Conservation (phyloP, 805 yeast genomes). For the Tetrapisispora namnaoensis region DNA sequence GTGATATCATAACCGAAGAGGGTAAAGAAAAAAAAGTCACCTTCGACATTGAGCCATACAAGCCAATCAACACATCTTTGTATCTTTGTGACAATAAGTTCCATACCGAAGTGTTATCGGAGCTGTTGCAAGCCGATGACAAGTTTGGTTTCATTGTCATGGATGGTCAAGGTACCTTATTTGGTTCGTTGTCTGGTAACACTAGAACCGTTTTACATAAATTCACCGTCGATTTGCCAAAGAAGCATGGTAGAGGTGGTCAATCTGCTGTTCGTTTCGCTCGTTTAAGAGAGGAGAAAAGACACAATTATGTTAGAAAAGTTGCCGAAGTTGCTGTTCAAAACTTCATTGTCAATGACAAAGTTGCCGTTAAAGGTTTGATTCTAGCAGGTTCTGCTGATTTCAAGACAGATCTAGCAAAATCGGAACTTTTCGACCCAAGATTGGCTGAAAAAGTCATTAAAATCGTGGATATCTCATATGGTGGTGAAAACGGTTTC, state of each 20-base stretch:
- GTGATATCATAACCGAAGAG: slow-evolving; percentile 94
- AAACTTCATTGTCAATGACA: slow-evolving; percentile 89
- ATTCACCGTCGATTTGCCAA: slow-evolving; percentile 94
- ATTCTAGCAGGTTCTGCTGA: slow-evolving; percentile 99
- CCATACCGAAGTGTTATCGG: slow-evolving; percentile 94
- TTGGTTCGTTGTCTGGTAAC: slow-evolving; percentile 93
- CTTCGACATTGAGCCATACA: slow-evolving; percentile 97
- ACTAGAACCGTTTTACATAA: slow-evolving; percentile 94
- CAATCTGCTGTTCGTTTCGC: slow-evolving; percentile 99
- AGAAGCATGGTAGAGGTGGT: slow-evolving; percentile 99
- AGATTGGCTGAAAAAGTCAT: slow-evolving; percentile 82
- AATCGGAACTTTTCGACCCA: slow-evolving; percentile 85
- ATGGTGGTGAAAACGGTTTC: slow-evolving; percentile 99
- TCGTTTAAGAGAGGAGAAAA: slow-evolving; percentile 96
- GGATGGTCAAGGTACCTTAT: slow-evolving; percentile 99
- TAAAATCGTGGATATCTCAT: slow-evolving; percentile 91
- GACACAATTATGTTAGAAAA: slow-evolving; percentile 96
- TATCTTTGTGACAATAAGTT: slow-evolving; percentile 96
- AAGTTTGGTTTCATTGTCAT: slow-evolving; percentile 94
- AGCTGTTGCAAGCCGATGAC: slow-evolving; percentile 89
- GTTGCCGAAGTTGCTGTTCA: slow-evolving; percentile 98
- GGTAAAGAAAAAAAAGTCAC: slow-evolving; percentile 96
- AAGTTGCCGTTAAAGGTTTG: slow-evolving; percentile 87
- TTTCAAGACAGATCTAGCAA: slow-evolving; percentile 88
- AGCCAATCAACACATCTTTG: slow-evolving; percentile 94